These are phyloP conservation scores for Tetradesmus lagerheimii DNA, from an alignment of 139 green algal genomes.

Conservation along the genomic window DNA sequence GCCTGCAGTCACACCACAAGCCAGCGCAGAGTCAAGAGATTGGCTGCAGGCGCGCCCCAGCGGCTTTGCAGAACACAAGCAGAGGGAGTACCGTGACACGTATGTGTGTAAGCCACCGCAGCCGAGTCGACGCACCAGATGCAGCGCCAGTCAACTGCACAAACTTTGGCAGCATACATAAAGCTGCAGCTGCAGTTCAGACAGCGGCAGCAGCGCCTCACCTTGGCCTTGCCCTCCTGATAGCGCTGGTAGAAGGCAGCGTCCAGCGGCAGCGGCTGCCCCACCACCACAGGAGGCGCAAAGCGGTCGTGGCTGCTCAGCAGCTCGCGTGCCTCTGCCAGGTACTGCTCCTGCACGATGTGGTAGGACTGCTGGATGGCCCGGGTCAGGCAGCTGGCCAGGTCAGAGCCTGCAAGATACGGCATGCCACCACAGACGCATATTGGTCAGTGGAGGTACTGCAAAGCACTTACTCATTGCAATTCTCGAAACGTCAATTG, in stretches of 20 bases:
- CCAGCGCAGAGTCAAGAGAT: not conserved
- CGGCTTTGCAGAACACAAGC: not conserved
- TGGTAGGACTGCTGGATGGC: constrained; percentile 48
- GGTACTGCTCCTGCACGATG: constrained; percentile 35
- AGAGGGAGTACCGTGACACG: no score
- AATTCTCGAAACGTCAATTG: no score
- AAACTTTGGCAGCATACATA: no score
- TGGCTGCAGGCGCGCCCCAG: no score
- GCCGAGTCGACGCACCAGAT: not conserved
- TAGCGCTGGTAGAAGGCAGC: constrained; percentile 28
- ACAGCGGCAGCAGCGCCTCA: not conserved
- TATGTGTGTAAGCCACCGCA: not conserved
- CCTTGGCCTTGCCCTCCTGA: constrained; percentile 34
- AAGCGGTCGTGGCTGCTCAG: not conserved
- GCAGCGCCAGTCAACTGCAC: not conserved
- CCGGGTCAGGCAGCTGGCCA: constrained; percentile 24
- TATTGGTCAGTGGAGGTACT: no score
- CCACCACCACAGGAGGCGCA: constrained; percentile 30
- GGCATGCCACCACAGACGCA: not conserved
- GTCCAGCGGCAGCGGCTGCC: constrained; percentile 46
- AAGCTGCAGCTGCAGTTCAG: not conserved
- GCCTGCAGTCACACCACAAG: not conserved
- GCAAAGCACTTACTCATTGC: no score
- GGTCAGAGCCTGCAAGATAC: constrained; percentile 33
- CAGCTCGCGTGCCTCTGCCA: constrained; percentile 29